These are phyloP conservation scores for Colletotrichum sp. DNA, from an alignment of 2,329 filamentous ascomycete species.

Conservation along the genomic window DNA sequence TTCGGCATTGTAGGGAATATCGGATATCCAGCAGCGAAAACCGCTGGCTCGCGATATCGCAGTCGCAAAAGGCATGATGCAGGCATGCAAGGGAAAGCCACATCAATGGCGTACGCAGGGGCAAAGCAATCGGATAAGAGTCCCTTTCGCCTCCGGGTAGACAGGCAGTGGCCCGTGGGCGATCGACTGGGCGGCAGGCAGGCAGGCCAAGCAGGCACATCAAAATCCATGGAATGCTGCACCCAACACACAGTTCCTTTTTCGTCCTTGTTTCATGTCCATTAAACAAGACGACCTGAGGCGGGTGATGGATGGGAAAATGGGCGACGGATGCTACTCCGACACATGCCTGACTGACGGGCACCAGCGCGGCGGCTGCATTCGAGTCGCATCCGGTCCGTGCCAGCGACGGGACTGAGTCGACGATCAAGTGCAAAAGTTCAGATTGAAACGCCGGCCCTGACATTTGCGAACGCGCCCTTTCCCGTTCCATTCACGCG, in stretches of 20 bases:
- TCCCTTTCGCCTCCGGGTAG: neutral
- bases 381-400: conserved; percentile 10
- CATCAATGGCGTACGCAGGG: neutral
- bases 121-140: neutral
- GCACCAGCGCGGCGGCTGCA: conserved; percentile 3
- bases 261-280: conserved; percentile 1
- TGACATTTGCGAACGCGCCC: neutral
- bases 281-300: conserved; percentile 3
- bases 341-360: neutral
- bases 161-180: neutral
- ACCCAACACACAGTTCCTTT: neutral
- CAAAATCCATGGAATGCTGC: neutral
- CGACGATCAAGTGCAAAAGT: conserved; percentile 9
- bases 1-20: neutral
- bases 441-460: conserved; percentile 12
- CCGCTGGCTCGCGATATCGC: neutral
- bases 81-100: conserved; percentile 2
- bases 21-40: neutral
- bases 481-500: neutral
- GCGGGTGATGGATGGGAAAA: neutral
- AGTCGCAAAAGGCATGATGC: neutral
- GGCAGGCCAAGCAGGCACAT: neutral
- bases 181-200: neutral
- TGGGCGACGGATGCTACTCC: neutral
- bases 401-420: conserved; percentile 10